Evolutionary conservation across 2,329 filamentous ascomycete genomes (phyloP).

Genomic region (Cercospora brassicicola): DNA sequence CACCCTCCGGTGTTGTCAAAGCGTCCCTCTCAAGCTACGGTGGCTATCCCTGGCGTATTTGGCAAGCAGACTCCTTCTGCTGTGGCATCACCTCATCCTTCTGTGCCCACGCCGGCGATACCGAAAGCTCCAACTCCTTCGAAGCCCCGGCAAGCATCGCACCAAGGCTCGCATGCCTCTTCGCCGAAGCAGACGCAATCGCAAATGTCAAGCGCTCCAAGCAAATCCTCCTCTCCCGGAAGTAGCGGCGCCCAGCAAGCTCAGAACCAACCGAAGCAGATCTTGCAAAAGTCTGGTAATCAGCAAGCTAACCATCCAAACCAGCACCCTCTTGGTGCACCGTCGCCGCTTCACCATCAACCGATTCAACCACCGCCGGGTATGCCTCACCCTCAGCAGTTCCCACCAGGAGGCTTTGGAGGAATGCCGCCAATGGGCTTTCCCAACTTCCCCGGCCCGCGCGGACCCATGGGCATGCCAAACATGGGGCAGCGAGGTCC

Average conservation of each 20-base stretch:
- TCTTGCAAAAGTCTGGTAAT: constrained; percentile 58
- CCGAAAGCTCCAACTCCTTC: constrained; percentile 81
- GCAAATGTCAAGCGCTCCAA: constrained; percentile 49
- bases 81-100: constrained; percentile 75
- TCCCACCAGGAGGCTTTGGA: constrained; percentile 43
- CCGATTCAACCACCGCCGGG: constrained; percentile 60
- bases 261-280: constrained; percentile 65
- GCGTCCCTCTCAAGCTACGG: constrained; percentile 59
- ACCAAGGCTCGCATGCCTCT: constrained; percentile 70
- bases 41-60: constrained; percentile 56
- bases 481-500: constrained; percentile 54
- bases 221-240: constrained; percentile 59
- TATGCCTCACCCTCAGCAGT: constrained; percentile 50
- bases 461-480: constrained; percentile 54
- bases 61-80: constrained; percentile 54
- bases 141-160: constrained; percentile 72
- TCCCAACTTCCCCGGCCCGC: constrained; percentile 55
- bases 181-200: constrained; percentile 65
- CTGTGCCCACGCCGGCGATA: constrained; percentile 75
- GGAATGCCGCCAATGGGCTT: constrained; percentile 57
- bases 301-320: constrained; percentile 58
- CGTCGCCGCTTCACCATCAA: constrained; percentile 53
- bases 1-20: constrained; percentile 48
- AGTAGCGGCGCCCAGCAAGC: constrained; percentile 64
- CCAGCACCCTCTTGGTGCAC: constrained; percentile 22